Evolutionary conservation across 2,329 filamentous ascomycete species (phyloP).

Genomic region (Grosmannia clavigera): DNA sequence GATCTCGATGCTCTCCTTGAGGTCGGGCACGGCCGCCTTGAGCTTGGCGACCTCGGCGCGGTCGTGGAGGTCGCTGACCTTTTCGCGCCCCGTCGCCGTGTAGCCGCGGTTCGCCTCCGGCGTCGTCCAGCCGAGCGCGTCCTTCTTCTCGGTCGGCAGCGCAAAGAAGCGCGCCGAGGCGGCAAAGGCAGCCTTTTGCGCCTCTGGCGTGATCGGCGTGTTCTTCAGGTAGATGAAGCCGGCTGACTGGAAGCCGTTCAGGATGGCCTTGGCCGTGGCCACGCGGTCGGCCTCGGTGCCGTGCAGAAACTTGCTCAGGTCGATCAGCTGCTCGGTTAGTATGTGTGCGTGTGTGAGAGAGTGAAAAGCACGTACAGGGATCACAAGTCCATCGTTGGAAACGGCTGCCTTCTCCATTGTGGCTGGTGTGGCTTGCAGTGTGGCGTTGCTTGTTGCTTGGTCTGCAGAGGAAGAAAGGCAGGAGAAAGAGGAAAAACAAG

Average conservation of each 20-base stretch:
- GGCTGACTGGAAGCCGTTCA: slow-evolving; percentile 69
- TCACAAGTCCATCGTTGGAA: slow-evolving; percentile 15
- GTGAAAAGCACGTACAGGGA: slow-evolving; percentile 13
- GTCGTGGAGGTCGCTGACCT: slow-evolving; percentile 48
- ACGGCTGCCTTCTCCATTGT: slow-evolving; percentile 21
- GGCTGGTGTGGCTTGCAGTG: too few species aligned
- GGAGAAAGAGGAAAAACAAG: too few species aligned
- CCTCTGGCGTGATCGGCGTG: slow-evolving; percentile 52
- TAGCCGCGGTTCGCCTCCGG: slow-evolving; percentile 65
- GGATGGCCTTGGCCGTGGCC: slow-evolving; percentile 57
- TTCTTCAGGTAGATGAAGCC: slow-evolving; percentile 86
- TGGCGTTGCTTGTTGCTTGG: too few species aligned
- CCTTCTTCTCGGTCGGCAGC: slow-evolving; percentile 49
- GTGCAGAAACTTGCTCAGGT: slow-evolving; percentile 62
- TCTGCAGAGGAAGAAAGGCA: too few species aligned
- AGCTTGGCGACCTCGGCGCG: slow-evolving; percentile 42
- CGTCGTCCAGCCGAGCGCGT: slow-evolving; percentile 56
- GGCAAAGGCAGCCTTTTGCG: slow-evolving; percentile 50
- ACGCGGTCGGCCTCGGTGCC: slow-evolving; percentile 48
- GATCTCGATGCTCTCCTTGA: slow-evolving; percentile 56
- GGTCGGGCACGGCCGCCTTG: slow-evolving; percentile 45
- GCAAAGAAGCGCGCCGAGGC: slow-evolving; percentile 61
- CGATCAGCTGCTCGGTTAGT: slow-evolving; percentile 48
- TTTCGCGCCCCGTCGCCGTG: slow-evolving; percentile 57
- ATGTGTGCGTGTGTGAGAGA: background rate